phyloP scores from a whole-genome alignment of 1,284 basidiomycete genomes.

The Trichosporon asahii region DNA sequence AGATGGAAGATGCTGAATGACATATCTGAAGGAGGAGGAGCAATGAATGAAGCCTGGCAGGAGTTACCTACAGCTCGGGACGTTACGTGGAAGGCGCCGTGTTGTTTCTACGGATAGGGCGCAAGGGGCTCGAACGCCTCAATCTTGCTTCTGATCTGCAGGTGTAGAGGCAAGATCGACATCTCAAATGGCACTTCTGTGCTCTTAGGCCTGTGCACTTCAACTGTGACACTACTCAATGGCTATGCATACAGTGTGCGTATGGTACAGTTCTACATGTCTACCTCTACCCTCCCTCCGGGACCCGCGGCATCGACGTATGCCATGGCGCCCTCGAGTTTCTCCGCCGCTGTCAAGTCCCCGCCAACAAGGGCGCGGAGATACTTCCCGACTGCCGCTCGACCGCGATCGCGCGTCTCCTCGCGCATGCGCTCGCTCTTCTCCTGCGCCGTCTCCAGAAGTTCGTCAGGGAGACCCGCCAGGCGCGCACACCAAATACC shows the following conservation, averaged over 20 bases:
- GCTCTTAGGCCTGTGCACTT: no score
- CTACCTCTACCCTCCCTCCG: slow-evolving; percentile 14
- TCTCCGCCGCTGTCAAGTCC: slow-evolving; percentile 4
- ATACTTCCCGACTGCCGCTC: slow-evolving; percentile 14
- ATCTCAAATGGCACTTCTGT: no score
- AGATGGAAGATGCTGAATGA: no score
- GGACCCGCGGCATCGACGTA: slow-evolving; percentile 14
- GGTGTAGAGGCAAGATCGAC: background rate
- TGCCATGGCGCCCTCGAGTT: slow-evolving; percentile 19
- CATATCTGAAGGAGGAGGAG: no score
- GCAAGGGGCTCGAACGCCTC: background rate
- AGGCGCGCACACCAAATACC: slow-evolving; percentile 84
- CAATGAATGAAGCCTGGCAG: no score
- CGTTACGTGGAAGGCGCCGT: no score
- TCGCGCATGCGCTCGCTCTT: slow-evolving; percentile 56
- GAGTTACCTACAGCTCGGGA: no score
- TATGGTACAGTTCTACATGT: slow-evolving; percentile 7
- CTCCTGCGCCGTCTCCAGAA: slow-evolving; percentile 61
- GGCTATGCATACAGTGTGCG: background rate
- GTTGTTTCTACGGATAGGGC: background rate
- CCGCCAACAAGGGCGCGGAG: background rate
- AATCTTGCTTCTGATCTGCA: background rate
- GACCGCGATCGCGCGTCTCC: slow-evolving; percentile 30
- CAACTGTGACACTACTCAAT: background rate
- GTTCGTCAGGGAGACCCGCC: slow-evolving; percentile 68